phyloP scores from a whole-genome alignment of 2,329 filamentous ascomycete genomes.

The Coccinonectria pachysandricola region DNA sequence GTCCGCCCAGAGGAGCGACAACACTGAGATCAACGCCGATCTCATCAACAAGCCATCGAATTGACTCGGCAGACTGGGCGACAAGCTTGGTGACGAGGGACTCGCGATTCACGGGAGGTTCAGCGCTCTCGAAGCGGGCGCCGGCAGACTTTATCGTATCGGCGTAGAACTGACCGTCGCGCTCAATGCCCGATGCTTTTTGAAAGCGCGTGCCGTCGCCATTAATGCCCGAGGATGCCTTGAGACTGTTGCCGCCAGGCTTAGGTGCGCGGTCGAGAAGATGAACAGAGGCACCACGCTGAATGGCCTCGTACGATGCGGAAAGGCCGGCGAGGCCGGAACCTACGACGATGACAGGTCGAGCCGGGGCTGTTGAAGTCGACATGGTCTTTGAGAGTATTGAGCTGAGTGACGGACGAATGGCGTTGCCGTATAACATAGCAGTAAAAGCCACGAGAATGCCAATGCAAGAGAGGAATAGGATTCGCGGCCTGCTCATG shows the following conservation, averaged over 20 bases:
- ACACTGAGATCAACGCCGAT: constrained; percentile 47
- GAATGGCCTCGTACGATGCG: constrained; percentile 46
- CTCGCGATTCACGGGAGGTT: constrained; percentile 24
- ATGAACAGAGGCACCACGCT: constrained; percentile 39
- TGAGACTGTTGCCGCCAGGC: constrained; percentile 56
- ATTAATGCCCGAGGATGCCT: constrained; percentile 58
- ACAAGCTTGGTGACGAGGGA: constrained; percentile 40
- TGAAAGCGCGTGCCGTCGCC: constrained; percentile 51
- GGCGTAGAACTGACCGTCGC: constrained; percentile 35
- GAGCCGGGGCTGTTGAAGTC: constrained; percentile 5
- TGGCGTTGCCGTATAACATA: constrained; percentile 19
- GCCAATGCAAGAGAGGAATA: constrained; percentile 19
- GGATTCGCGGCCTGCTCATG: constrained; percentile 19
- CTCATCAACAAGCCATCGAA: constrained; percentile 47
- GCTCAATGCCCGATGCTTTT: constrained; percentile 21
- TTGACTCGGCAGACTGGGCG: constrained; percentile 33
- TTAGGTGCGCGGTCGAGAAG: constrained; percentile 50
- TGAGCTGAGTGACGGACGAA: constrained; percentile 11
- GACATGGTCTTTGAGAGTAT: constrained; percentile 18
- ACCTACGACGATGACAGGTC: constrained; percentile 48
- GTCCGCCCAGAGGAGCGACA: constrained; percentile 50
- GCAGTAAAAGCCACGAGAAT: constrained; percentile 18
- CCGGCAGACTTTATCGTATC: constrained; percentile 52
- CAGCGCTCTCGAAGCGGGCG: constrained; percentile 19
- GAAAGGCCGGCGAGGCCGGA: constrained; percentile 54